A percentile compares a stretch with the other conserved stretches of the same genome.
phyloP scores from a whole-genome alignment of 192 early-diverging fungal species.

The Dimargaris cristalligena region DNA sequence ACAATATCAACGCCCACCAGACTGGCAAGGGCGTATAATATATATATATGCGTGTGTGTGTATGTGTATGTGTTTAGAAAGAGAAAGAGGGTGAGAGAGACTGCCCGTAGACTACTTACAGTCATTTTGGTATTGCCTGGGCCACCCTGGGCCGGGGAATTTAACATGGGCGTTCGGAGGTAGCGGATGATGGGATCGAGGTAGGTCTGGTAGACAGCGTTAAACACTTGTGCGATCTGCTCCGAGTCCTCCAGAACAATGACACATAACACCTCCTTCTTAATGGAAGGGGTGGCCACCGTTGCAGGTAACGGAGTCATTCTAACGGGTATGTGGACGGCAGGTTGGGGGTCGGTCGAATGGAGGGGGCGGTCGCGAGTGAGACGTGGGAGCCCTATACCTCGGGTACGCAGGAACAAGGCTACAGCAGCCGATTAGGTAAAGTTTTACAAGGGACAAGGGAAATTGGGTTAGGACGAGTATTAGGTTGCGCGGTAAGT shows the following conservation, averaged over 20 bases:
- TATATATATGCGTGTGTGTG: not conserved
- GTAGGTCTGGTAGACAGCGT: constrained; percentile 26
- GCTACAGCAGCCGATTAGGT: not conserved
- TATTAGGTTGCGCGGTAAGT: not conserved
- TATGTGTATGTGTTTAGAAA: not conserved
- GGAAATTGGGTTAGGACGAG: not conserved
- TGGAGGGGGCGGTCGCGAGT: not conserved
- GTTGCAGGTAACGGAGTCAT: not conserved
- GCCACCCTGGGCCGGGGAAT: constrained; percentile 26
- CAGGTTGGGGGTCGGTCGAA: not conserved
- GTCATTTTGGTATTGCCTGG: constrained; percentile 31
- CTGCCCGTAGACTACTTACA: constrained; percentile 19
- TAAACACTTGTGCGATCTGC: constrained; percentile 26
- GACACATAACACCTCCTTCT: constrained; percentile 33
- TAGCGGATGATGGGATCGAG: constrained; percentile 39
- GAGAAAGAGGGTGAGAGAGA: not conserved
- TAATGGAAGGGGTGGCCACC: constrained; percentile 15
- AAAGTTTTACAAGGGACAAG: not conserved
- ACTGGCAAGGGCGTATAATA: no score
- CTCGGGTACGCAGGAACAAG: not conserved
- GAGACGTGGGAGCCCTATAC: not conserved
- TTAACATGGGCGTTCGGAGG: constrained; percentile 28
- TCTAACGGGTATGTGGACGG: not conserved
- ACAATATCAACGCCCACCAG: no score
- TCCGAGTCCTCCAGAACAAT: constrained; percentile 38